Evolutionary conservation across 176 grass and related monocot species (phyloP), one percentile per base, ranked within the genome.

Genomic region (Avena insularis): DNA sequence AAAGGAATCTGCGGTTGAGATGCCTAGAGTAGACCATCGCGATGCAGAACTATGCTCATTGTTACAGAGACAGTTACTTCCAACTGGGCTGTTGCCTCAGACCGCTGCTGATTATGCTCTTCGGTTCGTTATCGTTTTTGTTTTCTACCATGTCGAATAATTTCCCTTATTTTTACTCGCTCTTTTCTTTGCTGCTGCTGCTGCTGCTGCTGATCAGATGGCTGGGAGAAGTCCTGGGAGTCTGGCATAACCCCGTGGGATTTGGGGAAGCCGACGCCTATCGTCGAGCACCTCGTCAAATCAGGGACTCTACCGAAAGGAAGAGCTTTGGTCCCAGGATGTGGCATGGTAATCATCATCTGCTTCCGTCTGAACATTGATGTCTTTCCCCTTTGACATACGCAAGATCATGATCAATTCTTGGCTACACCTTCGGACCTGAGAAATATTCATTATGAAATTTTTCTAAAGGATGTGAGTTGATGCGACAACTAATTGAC

Each of bases 271-370:
- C 86, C 89, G 51, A 91, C 94, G 1, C 97, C 97, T 38, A 69
- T 87, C 62, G 59, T 98, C 6, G 8, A 79, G 59, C 87, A 91
- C 56, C 92, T 98, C 20, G 92, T 91, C 78, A 81, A 83, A 90
- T 86, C 84, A 87, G 83, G 84, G 87, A 87, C 87, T 45, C 90
- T 98, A 12, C 94, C 92, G 6, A 98, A 83, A 66, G 97, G 97
- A 35, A 93, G 89, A 77, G 92, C 87, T 78, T 88, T 98, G 80
- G 94, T 96, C 73, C 97, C 94, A 16, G 92, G 94, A 89, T 98
- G 97, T 43, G 94, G 97, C 66, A 94, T 71, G 86, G 92, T 91
- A 88, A 87, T 84, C 21, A 14, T 36, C 36, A 19, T 16, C 3
- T 76, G 76, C 11, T 12, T 82, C 5, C 36, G 0, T 49, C 8